phyloP scores from a whole-genome alignment of 169 alveolate genomes.

The Eimeria sp. region DNA sequence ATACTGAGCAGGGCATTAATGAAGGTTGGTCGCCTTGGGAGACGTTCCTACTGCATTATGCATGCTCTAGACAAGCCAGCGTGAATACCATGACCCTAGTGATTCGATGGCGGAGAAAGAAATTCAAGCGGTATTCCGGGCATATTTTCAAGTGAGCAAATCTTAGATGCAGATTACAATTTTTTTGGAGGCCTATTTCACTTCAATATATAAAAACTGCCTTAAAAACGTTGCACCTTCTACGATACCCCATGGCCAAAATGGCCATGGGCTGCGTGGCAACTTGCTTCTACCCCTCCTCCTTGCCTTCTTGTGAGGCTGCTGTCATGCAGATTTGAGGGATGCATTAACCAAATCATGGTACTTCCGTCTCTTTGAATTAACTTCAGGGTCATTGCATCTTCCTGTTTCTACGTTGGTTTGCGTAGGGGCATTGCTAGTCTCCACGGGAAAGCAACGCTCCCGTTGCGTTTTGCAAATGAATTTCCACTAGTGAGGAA shows the following conservation, averaged over 20 bases:
- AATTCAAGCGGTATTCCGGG: no score
- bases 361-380: not conserved
- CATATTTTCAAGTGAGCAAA: not conserved
- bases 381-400: not conserved
- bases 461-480: not conserved
- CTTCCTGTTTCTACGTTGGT: not conserved
- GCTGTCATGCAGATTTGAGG: not conserved
- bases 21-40: no score
- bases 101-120: no score
- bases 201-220: not conserved
- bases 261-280: not conserved
- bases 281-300: not conserved
- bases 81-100: no score
- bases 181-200: no score
- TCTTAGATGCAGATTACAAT: not conserved
- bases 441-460: not conserved
- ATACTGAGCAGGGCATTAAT: no score
- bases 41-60: no score
- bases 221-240: not conserved
- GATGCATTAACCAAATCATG: not conserved
- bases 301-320: not conserved
- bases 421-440: not conserved
- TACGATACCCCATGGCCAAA: not conserved
- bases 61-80: no score
- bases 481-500: not conserved